phyloP scores from a whole-genome alignment of 2,329 filamentous ascomycete genomes.

The Plenodomus lindquistii region DNA sequence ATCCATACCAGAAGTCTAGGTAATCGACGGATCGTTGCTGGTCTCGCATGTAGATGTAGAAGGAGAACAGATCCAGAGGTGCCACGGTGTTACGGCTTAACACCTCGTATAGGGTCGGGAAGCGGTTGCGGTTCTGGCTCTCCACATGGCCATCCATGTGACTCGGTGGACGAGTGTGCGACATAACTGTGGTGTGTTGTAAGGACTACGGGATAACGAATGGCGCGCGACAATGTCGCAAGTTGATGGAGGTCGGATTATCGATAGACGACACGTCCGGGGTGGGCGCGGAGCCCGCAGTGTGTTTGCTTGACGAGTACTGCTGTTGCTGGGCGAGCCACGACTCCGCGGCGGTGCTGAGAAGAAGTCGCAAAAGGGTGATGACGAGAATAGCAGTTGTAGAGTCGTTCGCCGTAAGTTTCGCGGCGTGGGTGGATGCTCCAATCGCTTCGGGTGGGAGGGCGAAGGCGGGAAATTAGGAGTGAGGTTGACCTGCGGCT shows the following conservation, averaged over 20 bases:
- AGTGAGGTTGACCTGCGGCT: constrained; percentile 33
- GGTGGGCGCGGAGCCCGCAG: constrained; percentile 25
- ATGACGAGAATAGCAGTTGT: constrained; percentile 3
- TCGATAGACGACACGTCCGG: constrained; percentile 24
- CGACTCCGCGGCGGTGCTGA: neutral
- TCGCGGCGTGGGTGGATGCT: constrained; percentile 23
- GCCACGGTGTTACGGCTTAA: constrained; percentile 91
- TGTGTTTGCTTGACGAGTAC: constrained; percentile 13
- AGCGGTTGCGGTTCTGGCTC: constrained; percentile 68
- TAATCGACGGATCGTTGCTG: constrained; percentile 98
- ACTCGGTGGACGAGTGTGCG: constrained; percentile 21
- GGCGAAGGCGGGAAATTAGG: constrained; percentile 40
- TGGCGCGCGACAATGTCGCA: constrained; percentile 24
- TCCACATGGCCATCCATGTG: constrained; percentile 7
- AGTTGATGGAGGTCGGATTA: constrained; percentile 18
- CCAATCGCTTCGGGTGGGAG: constrained; percentile 26
- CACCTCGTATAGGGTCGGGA: constrained; percentile 95
- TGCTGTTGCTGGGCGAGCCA: constrained; percentile 22
- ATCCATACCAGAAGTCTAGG: constrained; percentile 88
- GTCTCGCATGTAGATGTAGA: constrained; percentile 99
- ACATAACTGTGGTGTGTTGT: constrained; percentile 22
- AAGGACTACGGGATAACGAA: constrained; percentile 10
- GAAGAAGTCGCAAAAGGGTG: constrained; percentile 5
- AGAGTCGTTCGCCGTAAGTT: constrained; percentile 9
- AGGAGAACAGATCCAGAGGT: constrained; percentile 95